Percentiles rank a stretch among this genome's conserved stretches.
phyloP scores from a whole-genome alignment of 495 filamentous ascomycete species.

The Collariella sp. region DNA sequence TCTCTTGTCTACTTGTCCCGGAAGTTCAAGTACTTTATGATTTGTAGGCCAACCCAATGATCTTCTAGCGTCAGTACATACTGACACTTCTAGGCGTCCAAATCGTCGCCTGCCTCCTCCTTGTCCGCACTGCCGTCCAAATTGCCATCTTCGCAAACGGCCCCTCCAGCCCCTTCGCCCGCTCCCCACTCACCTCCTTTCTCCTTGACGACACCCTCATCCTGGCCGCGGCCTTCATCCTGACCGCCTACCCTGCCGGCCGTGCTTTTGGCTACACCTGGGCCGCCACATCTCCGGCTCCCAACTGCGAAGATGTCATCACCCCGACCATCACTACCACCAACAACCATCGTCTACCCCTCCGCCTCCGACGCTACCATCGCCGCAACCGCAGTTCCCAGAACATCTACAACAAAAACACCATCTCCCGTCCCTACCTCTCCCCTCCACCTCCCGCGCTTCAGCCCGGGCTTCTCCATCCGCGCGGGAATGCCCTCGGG shows the following conservation, averaged over 20 bases:
- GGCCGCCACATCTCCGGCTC: constrained; percentile 23
- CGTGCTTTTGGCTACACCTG: constrained; percentile 24
- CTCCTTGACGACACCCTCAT: constrained; percentile 35
- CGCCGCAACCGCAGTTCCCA: constrained; percentile 1
- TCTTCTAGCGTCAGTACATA: too few species aligned
- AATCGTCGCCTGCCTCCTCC: constrained; percentile 22
- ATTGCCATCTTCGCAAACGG: constrained; percentile 27
- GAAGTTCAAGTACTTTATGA: constrained; percentile 28
- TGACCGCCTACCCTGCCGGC: constrained; percentile 20
- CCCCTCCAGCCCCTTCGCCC: constrained; percentile 17
- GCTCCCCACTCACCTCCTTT: constrained; percentile 23
- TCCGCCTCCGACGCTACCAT: not conserved
- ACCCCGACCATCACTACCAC: not conserved
- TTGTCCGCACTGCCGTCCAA: constrained; percentile 29
- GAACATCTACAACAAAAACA: not conserved
- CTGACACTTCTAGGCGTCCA: constrained; percentile 20
- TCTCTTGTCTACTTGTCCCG: constrained; percentile 27
- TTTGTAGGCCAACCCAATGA: too few species aligned
- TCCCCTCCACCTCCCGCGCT: constrained; percentile 3
- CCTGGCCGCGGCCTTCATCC: constrained; percentile 24
- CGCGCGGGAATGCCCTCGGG: not conserved
- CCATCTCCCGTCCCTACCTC: constrained; percentile 8
- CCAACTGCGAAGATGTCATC: too few species aligned
- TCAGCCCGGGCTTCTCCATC: constrained; percentile 1
- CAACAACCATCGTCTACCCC: not conserved